These are phyloP conservation scores for Aspergillus sclerotiicarbonarius DNA, from an alignment of 495 filamentous ascomycete genomes.

Conservation along the genomic window DNA sequence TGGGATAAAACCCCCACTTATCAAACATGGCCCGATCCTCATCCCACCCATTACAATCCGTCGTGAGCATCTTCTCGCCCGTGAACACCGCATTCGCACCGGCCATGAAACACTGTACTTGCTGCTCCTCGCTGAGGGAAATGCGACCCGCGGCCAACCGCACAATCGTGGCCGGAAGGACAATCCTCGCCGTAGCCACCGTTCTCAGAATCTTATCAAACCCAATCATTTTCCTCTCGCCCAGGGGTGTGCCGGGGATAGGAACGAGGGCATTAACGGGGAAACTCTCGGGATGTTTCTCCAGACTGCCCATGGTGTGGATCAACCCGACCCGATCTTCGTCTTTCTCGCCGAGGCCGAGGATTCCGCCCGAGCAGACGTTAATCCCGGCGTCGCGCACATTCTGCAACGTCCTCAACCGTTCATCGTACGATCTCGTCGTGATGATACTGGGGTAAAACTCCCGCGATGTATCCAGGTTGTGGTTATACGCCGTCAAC, in stretches of 20 bases:
- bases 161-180: conserved; percentile 79
- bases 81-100: conserved; percentile 89
- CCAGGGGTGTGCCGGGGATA: conserved; percentile 80
- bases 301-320: conserved; percentile 72
- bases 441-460: conserved; percentile 80
- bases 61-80: conserved; percentile 89
- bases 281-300: conserved; percentile 76
- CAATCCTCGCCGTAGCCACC: conserved; percentile 72
- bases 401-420: conserved; percentile 67
- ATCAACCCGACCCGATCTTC: conserved; percentile 76
- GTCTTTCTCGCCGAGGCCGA: conserved; percentile 73
- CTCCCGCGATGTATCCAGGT: conserved; percentile 82
- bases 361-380: conserved; percentile 80
- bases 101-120: conserved; percentile 78
- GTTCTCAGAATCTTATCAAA: conserved; percentile 73
- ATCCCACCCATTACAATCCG: conserved; percentile 83
- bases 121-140: conserved; percentile 76
- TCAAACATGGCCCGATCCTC: conserved; percentile 79
- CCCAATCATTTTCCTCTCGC: conserved; percentile 63
- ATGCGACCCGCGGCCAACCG: conserved; percentile 77
- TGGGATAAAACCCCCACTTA: conserved; percentile 70
- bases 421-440: conserved; percentile 79
- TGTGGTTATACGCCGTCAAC: conserved; percentile 87
- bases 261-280: conserved; percentile 84
- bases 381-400: conserved; percentile 81